Evolutionary conservation across 495 filamentous ascomycete genomes (phyloP).

Genomic region (Cryomyces antarcticus): DNA sequence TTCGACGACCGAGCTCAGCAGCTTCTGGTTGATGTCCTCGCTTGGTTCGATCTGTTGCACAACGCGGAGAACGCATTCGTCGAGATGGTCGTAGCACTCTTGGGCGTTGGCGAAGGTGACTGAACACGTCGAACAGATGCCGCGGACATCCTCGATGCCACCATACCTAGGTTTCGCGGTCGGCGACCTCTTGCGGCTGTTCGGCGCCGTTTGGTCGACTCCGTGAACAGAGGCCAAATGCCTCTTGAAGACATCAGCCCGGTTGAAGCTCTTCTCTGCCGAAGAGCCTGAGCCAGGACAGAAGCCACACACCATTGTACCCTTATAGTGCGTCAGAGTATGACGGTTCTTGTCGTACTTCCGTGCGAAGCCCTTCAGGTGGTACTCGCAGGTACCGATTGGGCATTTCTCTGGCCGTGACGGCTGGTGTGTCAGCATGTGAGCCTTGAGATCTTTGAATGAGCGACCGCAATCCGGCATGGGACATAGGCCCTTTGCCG

Average conservation of each 20-base stretch:
- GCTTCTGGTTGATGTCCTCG: slow-evolving; percentile 83
- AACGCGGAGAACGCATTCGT: slow-evolving; percentile 93
- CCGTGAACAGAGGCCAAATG: slow-evolving; percentile 86
- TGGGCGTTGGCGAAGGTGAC: slow-evolving; percentile 83
- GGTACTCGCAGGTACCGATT: slow-evolving; percentile 84
- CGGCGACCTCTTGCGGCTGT: slow-evolving; percentile 71
- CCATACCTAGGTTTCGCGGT: slow-evolving; percentile 7
- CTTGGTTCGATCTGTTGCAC: slow-evolving; percentile 94
- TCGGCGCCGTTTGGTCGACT: slow-evolving; percentile 89
- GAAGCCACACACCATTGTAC: slow-evolving; percentile 97
- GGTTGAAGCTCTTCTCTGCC: slow-evolving; percentile 95
- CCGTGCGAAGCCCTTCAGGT: slow-evolving; percentile 83
- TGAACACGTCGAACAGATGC: slow-evolving; percentile 92
- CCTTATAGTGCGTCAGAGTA: slow-evolving; percentile 95
- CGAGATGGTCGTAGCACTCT: slow-evolving; percentile 97
- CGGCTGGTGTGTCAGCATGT: slow-evolving; percentile 89
- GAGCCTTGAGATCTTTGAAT: slow-evolving; percentile 90
- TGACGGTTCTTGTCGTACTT: slow-evolving; percentile 99
- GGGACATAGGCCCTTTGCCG: slow-evolving; percentile 56
- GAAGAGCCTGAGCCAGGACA: slow-evolving; percentile 82
- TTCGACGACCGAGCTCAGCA: slow-evolving; percentile 60
- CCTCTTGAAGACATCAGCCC: slow-evolving; percentile 95
- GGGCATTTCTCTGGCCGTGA: slow-evolving; percentile 95
- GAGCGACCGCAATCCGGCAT: slow-evolving; percentile 67
- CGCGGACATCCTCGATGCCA: slow-evolving; percentile 38